A percentile compares a stretch with the other conserved stretches of the same genome.
These are phyloP conservation scores for Scleromitrula shiraiana DNA, from an alignment of 2,329 filamentous ascomycete genomes.

Conservation along the genomic window DNA sequence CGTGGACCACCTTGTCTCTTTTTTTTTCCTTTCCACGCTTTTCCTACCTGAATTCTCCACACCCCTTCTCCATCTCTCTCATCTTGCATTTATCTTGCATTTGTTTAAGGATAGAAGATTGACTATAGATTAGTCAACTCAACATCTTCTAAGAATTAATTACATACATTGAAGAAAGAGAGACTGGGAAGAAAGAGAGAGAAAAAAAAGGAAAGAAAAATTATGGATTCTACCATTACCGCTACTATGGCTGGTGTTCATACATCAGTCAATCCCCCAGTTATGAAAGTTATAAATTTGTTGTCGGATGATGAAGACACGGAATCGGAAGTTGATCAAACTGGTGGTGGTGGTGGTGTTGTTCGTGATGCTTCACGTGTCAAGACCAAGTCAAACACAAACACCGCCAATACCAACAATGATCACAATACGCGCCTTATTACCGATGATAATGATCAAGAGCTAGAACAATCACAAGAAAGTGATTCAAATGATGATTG, in stretches of 20 bases:
- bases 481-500: conserved; percentile 17
- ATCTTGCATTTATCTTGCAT: too few relatives aligned
- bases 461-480: neutral
- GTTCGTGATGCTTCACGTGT: conserved; percentile 3
- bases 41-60: too few relatives aligned
- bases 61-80: too few relatives aligned
- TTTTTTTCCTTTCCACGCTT: too few relatives aligned
- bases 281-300: conserved; percentile 3
- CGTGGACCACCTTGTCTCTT: too few relatives aligned
- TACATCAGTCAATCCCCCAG: conserved; percentile 1
- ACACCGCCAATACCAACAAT: too few relatives aligned
- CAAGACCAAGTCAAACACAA: too few relatives aligned
- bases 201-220: neutral
- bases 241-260: neutral
- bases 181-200: too few relatives aligned
- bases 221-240: neutral
- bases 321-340: conserved; percentile 6
- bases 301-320: neutral
- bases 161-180: too few relatives aligned
- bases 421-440: neutral
- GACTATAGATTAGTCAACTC: too few relatives aligned
- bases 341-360: neutral
- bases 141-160: too few relatives aligned
- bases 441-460: neutral
- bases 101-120: too few relatives aligned